phyloP scores from a whole-genome alignment of 306 rosid genomes.

The apple (Malus domestica) region ASM211411v1 NC_041795.1:27086501-27087000 shows the following conservation, averaged over 20 bases:
- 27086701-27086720: neutral
- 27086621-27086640: neutral
- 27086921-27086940: neutral
- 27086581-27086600: neutral
- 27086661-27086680: neutral
- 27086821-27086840: neutral
- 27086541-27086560: neutral
- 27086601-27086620: neutral
- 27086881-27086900: neutral
- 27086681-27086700: neutral
- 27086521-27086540: neutral
- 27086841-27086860: neutral
- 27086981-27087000: no score
- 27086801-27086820: neutral
- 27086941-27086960: no score
- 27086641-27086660: neutral
- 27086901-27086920: neutral
- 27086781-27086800: neutral
- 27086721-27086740: neutral
- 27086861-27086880: neutral
- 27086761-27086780: neutral
- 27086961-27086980: no score
- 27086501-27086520: neutral
- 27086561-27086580: neutral
- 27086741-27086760: no score